Evolutionary conservation across 2,329 filamentous ascomycete species (phyloP).

Genomic region (Sporothrix mexicana): DNA sequence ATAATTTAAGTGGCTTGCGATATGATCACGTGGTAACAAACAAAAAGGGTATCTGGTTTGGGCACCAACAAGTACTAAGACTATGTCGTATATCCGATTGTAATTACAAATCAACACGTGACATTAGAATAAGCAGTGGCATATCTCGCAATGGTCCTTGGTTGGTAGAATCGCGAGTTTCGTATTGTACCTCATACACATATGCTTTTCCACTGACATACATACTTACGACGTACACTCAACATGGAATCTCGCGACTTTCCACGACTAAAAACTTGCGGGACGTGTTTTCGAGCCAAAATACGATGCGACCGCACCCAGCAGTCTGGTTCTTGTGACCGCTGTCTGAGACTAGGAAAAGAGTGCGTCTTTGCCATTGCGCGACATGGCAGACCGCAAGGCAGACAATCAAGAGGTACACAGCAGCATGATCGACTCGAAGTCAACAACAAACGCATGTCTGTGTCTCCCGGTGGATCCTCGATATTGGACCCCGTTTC

Average conservation of each 20-base stretch:
- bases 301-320: slow-evolving; percentile 47
- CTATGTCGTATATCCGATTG: too few relatives aligned
- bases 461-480: not conserved
- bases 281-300: slow-evolving; percentile 47
- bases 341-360: slow-evolving; percentile 45
- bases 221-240: too few relatives aligned
- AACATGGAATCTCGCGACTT: not conserved
- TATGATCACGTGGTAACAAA: too few relatives aligned
- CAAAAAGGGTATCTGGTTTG: too few relatives aligned
- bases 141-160: too few relatives aligned
- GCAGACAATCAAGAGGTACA: not conserved
- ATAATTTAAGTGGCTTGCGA: too few relatives aligned
- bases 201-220: too few relatives aligned
- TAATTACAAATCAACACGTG: too few relatives aligned
- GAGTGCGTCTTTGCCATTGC: slow-evolving; percentile 44
- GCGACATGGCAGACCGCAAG: slow-evolving; percentile 32
- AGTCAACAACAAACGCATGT: not conserved
- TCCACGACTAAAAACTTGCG: slow-evolving; percentile 43
- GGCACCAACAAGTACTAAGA: too few relatives aligned
- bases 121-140: too few relatives aligned
- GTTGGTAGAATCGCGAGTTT: too few relatives aligned
- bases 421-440: not conserved
- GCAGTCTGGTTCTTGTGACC: slow-evolving; percentile 44
- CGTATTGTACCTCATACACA: too few relatives aligned
- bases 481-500: not conserved